Conservation (phyloP, 805 yeast species). For the Saturnispora zaruensis region DNA sequence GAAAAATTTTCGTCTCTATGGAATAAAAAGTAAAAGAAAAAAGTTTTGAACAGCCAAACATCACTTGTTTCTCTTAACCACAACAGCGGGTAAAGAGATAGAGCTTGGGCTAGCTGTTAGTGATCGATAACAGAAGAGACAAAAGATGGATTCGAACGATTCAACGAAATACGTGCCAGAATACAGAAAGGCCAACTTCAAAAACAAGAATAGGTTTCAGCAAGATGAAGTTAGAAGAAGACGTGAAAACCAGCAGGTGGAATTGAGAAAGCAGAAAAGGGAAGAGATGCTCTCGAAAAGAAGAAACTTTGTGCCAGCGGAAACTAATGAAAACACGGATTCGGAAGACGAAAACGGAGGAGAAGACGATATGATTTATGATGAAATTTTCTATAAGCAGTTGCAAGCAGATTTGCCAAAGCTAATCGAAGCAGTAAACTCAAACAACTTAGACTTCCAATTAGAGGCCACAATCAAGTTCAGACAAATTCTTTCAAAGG, state of each 20-base stretch:
- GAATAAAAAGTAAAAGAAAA: background rate
- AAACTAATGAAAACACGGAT: constrained; percentile 29
- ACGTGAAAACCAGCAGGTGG: constrained; percentile 95
- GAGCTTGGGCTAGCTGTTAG: background rate
- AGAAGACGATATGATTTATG: constrained; percentile 32
- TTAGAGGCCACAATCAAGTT: constrained; percentile 85
- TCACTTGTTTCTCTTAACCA: background rate
- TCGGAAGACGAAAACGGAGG: constrained; percentile 47
- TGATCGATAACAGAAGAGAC: background rate
- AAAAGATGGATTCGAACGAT: constrained; percentile 56
- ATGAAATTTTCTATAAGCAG: constrained; percentile 35
- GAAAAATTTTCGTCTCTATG: background rate
- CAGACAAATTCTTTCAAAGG: constrained; percentile 88
- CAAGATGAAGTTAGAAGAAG: constrained; percentile 96
- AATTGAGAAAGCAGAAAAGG: constrained; percentile 90
- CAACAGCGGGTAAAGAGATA: background rate
- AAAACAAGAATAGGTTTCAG: constrained; percentile 87
- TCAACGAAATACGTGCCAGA: constrained; percentile 90
- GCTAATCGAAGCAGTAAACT: constrained; percentile 74
- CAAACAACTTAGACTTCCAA: constrained; percentile 70
- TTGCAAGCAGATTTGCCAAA: constrained; percentile 66
- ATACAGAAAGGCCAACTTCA: constrained; percentile 92
- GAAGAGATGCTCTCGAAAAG: constrained; percentile 92
- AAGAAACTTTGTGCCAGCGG: constrained; percentile 55
- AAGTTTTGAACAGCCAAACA: constrained; percentile 1